Conservation (phyloP, 306 rosid genomes). For the Lathyrus aphaca region DNA sequence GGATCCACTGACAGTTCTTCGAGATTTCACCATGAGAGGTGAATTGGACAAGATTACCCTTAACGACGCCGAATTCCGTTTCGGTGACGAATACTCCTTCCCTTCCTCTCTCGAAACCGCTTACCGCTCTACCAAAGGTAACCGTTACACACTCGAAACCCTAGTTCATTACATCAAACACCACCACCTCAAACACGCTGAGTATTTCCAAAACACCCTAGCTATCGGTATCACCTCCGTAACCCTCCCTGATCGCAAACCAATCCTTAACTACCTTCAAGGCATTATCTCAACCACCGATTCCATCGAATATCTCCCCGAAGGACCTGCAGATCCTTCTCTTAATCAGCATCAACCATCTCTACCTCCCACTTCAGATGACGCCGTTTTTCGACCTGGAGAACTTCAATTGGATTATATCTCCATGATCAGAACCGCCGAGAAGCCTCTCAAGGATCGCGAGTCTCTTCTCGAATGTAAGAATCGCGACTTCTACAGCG, state of each 20-base stretch:
- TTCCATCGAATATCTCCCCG: constrained; percentile 75
- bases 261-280: constrained; percentile 78
- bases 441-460: constrained; percentile 83
- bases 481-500: constrained; percentile 74
- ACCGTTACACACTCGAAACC: constrained; percentile 93
- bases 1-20: constrained; percentile 95
- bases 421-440: constrained; percentile 59
- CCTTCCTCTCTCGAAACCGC: constrained; percentile 77
- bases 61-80: constrained; percentile 70
- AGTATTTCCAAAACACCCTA: constrained; percentile 83
- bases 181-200: constrained; percentile 84
- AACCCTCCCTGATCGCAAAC: constrained; percentile 89
- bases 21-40: constrained; percentile 87
- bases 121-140: constrained; percentile 88
- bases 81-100: constrained; percentile 76
- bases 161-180: constrained; percentile 77
- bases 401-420: constrained; percentile 46
- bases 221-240: constrained; percentile 74
- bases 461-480: constrained; percentile 80
- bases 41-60: constrained; percentile 77
- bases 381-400: neutral
- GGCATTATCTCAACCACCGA: constrained; percentile 77
- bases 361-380: neutral
- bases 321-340: constrained; percentile 45
- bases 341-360: neutral